A percentile compares a stretch with the other conserved stretches of the same genome.
These are phyloP conservation scores for Ophiocordyceps robertsii DNA, from an alignment of 2,329 filamentous ascomycete species.

Conservation along the genomic window DNA sequence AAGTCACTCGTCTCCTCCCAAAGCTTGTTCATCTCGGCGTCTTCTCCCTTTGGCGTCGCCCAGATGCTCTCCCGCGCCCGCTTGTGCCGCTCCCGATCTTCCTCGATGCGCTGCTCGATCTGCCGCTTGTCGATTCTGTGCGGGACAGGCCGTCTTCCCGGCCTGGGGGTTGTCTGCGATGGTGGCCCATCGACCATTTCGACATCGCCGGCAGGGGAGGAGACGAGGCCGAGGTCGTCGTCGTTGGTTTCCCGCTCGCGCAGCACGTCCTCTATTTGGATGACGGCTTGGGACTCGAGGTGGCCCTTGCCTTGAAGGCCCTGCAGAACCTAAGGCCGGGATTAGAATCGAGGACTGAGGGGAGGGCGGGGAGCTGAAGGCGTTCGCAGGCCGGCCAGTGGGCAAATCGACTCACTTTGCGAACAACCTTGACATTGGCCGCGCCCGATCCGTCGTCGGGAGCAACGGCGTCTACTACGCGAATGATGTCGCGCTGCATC, in stretches of 20 bases:
- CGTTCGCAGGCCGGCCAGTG: neutral
- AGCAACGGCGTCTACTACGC: conserved; percentile 84
- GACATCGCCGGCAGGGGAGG: conserved; percentile 34
- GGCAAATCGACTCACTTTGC: conserved; percentile 45
- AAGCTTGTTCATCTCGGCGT: conserved; percentile 62
- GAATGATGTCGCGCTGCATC: conserved; percentile 86
- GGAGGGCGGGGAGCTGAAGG: neutral
- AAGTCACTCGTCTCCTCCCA: conserved; percentile 83
- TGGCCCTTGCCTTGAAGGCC: conserved; percentile 59
- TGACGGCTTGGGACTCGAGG: conserved; percentile 59
- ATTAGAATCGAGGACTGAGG: neutral
- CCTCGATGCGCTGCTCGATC: conserved; percentile 91
- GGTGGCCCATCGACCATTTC: conserved; percentile 27
- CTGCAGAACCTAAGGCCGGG: conserved; percentile 42
- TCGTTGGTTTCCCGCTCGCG: conserved; percentile 60
- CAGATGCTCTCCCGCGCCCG: conserved; percentile 82
- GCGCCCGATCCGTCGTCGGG: conserved; percentile 77
- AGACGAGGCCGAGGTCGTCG: conserved; percentile 38
- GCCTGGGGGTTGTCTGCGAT: conserved; percentile 25
- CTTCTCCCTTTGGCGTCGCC: conserved; percentile 55
- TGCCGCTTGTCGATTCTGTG: conserved; percentile 64
- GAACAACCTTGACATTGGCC: conserved; percentile 85
- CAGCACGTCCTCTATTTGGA: conserved; percentile 71
- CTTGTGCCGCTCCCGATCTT: conserved; percentile 92
- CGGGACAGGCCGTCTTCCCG: conserved; percentile 16